Evolutionary conservation across 805 yeast genomes (phyloP), one percentile per base, ranked within the genome.

Genomic region (Candida palmyrensis): DNA sequence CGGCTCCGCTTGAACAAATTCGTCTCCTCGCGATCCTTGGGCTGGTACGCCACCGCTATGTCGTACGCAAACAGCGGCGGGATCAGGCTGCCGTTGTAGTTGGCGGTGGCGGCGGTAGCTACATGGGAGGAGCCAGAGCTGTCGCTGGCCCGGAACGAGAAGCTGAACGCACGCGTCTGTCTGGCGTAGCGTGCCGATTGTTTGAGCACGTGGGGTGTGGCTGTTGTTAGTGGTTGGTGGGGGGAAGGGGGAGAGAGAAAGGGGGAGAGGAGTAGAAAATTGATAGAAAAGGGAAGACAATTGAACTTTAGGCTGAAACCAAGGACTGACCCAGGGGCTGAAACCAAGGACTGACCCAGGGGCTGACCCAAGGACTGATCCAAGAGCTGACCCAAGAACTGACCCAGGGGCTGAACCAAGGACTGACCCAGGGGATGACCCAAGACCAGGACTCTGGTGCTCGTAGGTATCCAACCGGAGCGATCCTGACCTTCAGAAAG

Each of bases 21-120:
- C 37, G 73, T 70, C 30, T 71, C 77, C 27, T 62, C 59, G 35
- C 92, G 60, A 46, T 77, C 79, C 49, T 84, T 84, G 3, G 92
- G 85, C 49, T 78, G 82, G 51, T 68, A 84, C 1, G 88, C 83
- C 12, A 82, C 84, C 0, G 86, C 75, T 10, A 79, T 62, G 21
- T 74, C 64, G 50, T 74, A 80, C 21, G 66, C 62, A 30, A 65
- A 25, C 25, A 51, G 45, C 29, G 40, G 32, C 20, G 44, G 49
- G 34, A 55, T 31, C 6, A 38, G 29, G 19, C 22, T 12, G 10
- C 35, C 32, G 10, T 55, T 47, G 27, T 40, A 38, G 29, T 44
- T 45, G 12, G 13, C n/a, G 18, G 23, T 5, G 41, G 38, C 26
- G 37, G 32, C 17, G 35, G 39, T 6, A 40, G 41, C 15, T 9